Percentiles rank a stretch among this genome's conserved stretches.
Evolutionary conservation across 2,329 filamentous ascomycete species (phyloP).

Genomic region (Diaporthe helianthi): DNA sequence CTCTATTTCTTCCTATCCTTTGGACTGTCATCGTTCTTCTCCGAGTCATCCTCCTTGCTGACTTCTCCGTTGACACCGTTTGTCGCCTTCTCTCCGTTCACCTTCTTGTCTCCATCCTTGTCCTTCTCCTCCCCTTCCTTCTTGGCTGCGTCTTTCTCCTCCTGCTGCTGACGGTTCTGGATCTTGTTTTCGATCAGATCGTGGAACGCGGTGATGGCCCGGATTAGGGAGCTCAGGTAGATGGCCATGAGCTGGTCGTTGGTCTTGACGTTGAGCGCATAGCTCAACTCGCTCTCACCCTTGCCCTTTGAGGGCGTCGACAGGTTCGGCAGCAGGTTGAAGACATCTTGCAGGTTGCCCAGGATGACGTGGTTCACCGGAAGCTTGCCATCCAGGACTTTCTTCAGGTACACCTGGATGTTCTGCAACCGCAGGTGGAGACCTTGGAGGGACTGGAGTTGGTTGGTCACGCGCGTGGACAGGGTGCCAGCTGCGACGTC

Average conservation of each 20-base stretch:
- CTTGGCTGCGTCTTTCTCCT: conserved; percentile 88
- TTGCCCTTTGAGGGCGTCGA: conserved; percentile 73
- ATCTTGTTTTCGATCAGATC: conserved; percentile 99
- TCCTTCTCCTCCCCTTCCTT: conserved; percentile 74
- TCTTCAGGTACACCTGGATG: conserved; percentile 94
- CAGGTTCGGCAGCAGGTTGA: conserved; percentile 96
- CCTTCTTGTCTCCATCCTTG: conserved; percentile 65
- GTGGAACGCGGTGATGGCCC: conserved; percentile 98
- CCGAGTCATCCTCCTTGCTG: conserved; percentile 58
- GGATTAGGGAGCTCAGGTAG: conserved; percentile 94
- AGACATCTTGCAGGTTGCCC: conserved; percentile 98
- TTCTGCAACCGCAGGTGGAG: conserved; percentile 93
- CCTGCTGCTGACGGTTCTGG: conserved; percentile 95
- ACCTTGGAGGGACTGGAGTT: conserved; percentile 95
- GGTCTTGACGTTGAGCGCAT: conserved; percentile 98
- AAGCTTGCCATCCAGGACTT: conserved; percentile 90
- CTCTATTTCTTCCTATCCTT: conserved; percentile 57
- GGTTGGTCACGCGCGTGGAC: conserved; percentile 95
- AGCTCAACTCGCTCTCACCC: conserved; percentile 84
- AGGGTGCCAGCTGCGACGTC: conserved; percentile 97
- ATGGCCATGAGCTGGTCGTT: conserved; percentile 99
- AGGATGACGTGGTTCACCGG: conserved; percentile 97
- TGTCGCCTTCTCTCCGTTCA: conserved; percentile 49
- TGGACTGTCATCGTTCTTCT: conserved; percentile 48
- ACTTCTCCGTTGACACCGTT: conserved; percentile 49